Evolutionary conservation across 2,329 filamentous ascomycete genomes (phyloP).

Genomic region (Aspergillus sp.): DNA sequence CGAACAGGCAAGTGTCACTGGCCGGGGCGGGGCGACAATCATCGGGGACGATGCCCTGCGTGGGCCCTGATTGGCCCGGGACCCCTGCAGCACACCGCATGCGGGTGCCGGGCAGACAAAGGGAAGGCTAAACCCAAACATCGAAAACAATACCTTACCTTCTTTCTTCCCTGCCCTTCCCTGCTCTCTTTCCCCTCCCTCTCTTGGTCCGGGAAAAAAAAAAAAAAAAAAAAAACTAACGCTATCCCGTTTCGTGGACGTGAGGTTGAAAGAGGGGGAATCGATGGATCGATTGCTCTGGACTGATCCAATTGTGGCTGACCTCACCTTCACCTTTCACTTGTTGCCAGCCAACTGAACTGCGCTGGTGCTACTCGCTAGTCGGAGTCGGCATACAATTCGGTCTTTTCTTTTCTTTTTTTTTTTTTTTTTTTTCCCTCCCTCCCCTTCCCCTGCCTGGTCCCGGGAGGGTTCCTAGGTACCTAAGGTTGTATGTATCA

Average conservation of each 20-base stretch:
- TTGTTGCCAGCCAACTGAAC: background rate
- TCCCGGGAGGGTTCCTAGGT: background rate
- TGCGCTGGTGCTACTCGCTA: background rate
- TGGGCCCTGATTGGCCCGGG: constrained; percentile 5
- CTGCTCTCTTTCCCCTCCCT: no score
- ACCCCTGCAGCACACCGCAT: constrained; percentile 27
- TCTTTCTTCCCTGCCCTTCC: background rate
- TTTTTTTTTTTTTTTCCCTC: background rate
- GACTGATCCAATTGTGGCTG: constrained; percentile 10
- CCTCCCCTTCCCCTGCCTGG: background rate
- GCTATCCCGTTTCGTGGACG: background rate
- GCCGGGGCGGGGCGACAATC: background rate
- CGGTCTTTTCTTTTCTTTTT: background rate
- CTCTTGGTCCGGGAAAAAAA: background rate
- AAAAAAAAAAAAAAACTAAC: background rate
- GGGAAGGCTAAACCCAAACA: constrained; percentile 27
- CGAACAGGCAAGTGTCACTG: constrained; percentile 11
- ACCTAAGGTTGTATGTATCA: background rate
- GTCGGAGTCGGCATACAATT: background rate
- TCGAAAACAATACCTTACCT: constrained; percentile 11
- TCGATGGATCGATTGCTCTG: constrained; percentile 3
- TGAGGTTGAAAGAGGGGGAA: background rate
- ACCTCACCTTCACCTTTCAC: background rate
- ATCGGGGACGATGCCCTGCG: background rate
- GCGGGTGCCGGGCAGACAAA: constrained; percentile 30